phyloP scores from a whole-genome alignment of 352 stramenopile species.

The Pythium insidiosum region DNA sequence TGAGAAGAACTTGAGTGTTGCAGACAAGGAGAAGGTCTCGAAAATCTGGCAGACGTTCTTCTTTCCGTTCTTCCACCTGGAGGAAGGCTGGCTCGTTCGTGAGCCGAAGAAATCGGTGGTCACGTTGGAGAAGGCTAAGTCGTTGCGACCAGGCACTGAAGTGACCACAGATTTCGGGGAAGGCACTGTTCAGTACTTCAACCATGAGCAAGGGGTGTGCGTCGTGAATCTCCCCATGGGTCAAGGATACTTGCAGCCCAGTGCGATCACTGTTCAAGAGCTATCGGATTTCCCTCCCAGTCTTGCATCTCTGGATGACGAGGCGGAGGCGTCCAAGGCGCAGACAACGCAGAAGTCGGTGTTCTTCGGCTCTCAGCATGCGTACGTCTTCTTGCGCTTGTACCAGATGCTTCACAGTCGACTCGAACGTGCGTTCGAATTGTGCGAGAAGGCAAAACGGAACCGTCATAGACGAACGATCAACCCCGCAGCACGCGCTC shows the following conservation, averaged over 20 bases:
- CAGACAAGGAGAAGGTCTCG: constrained; percentile 79
- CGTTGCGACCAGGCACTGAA: constrained; percentile 52
- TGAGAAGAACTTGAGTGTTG: constrained; percentile 73
- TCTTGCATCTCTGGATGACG: constrained; percentile 55
- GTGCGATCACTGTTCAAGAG: constrained; percentile 70
- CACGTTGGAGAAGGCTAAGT: constrained; percentile 56
- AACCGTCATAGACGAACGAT: constrained; percentile 83
- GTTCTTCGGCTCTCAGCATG: constrained; percentile 80
- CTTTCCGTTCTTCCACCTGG: constrained; percentile 78
- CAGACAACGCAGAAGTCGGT: constrained; percentile 31
- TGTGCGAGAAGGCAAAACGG: constrained; percentile 84
- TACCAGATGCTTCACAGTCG: constrained; percentile 87
- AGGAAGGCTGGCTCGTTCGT: constrained; percentile 76
- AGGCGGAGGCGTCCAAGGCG: constrained; percentile 31
- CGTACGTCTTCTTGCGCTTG: constrained; percentile 85
- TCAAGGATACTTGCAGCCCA: constrained; percentile 68
- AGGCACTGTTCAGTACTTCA: constrained; percentile 72
- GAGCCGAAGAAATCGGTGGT: constrained; percentile 66
- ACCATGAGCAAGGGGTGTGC: constrained; percentile 48
- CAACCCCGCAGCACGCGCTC: constrained; percentile 70
- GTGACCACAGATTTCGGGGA: constrained; percentile 78
- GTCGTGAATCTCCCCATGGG: constrained; percentile 59
- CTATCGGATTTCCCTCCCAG: constrained; percentile 64
- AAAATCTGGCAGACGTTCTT: constrained; percentile 83
- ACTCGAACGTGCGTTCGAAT: constrained; percentile 65